A percentile compares a stretch with the other conserved stretches of the same genome.
Conservation (phyloP, 2,329 filamentous ascomycete genomes). For the Zymoseptoria crescenta region DNA sequence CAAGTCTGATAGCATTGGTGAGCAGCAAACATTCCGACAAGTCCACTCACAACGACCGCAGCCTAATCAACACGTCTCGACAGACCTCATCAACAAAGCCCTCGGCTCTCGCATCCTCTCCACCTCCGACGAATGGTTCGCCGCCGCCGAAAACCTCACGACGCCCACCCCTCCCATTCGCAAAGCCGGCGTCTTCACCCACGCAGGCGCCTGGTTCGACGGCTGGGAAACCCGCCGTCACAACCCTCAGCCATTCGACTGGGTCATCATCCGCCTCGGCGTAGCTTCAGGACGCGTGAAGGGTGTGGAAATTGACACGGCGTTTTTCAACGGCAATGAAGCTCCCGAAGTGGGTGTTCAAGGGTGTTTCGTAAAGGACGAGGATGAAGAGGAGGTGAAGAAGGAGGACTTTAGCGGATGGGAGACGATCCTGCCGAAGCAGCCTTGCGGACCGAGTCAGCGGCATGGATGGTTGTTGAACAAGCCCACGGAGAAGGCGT, state of each 20-base stretch:
- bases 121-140: constrained; percentile 56
- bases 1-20: constrained; percentile 47
- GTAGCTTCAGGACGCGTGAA: constrained; percentile 61
- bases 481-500: constrained; percentile 51
- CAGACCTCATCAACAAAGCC: constrained; percentile 46
- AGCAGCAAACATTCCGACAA: neutral
- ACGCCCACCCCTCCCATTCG: constrained; percentile 50
- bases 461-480: constrained; percentile 65
- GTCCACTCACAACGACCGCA: neutral
- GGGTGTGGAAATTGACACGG: constrained; percentile 72
- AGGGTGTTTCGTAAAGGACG: constrained; percentile 59
- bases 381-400: constrained; percentile 55
- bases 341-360: constrained; percentile 72
- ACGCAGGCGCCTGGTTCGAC: constrained; percentile 57
- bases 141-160: constrained; percentile 50
- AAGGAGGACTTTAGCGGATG: constrained; percentile 42
- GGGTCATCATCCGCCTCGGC: constrained; percentile 53
- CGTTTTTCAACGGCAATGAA: constrained; percentile 76
- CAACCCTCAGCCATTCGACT: constrained; percentile 51
- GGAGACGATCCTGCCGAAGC: constrained; percentile 62
- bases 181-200: constrained; percentile 50
- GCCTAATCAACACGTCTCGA: constrained; percentile 13
- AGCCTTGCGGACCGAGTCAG: constrained; percentile 66
- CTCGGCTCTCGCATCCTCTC: constrained; percentile 47
- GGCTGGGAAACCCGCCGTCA: constrained; percentile 58